Conservation (phyloP, 257 asterid genomes). For the Nicotiana otophora region DNA sequence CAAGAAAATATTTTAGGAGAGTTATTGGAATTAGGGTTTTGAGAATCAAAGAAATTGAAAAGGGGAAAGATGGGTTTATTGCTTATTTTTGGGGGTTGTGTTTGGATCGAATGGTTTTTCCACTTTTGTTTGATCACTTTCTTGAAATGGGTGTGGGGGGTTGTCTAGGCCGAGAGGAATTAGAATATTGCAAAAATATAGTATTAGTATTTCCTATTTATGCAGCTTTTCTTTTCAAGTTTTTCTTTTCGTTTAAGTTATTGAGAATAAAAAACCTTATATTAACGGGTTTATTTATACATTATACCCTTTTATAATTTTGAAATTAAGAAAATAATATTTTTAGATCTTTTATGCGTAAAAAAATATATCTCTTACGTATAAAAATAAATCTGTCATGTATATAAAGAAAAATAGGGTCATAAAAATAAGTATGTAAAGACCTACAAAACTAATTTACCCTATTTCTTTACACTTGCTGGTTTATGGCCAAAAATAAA, state of each 20-base stretch:
- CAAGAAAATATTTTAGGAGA: not conserved
- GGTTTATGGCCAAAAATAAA: too few species aligned
- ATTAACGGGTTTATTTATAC: too few species aligned
- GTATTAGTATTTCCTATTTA: not conserved
- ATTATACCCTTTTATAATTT: too few species aligned
- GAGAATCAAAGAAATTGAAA: not conserved
- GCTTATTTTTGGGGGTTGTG: not conserved
- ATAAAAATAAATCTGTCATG: too few species aligned
- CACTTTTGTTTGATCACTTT: not conserved
- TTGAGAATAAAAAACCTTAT: too few species aligned
- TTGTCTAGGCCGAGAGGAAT: not conserved
- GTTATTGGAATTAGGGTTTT: not conserved
- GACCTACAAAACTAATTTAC: too few species aligned
- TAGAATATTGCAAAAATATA: not conserved
- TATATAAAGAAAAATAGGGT: too few species aligned
- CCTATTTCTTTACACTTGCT: too few species aligned
- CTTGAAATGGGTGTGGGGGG: not conserved
- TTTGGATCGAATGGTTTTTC: not conserved
- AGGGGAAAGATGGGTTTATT: not conserved
- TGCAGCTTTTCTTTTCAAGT: not conserved
- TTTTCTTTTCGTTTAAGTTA: too few species aligned
- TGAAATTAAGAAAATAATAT: too few species aligned
- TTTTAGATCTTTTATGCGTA: too few species aligned
- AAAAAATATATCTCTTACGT: rapidly evolving
- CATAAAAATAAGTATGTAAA: too few species aligned